Percentiles rank a stretch among this genome's conserved stretches.
phyloP scores from a whole-genome alignment of 2,329 filamentous ascomycete genomes.

The Diaporthe sp. region DNA sequence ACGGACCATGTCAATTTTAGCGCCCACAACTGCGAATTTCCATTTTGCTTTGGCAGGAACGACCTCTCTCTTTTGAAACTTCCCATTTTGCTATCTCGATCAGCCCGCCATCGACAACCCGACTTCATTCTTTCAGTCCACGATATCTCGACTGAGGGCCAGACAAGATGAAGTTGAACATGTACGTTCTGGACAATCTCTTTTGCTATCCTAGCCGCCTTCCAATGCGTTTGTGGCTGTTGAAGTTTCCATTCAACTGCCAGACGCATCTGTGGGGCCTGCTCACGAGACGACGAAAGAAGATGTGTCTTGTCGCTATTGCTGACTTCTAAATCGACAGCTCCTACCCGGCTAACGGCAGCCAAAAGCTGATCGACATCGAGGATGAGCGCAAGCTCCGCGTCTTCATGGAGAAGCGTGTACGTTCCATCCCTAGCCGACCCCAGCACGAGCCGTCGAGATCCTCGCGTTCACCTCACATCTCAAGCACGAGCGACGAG shows the following conservation, averaged over 20 bases:
- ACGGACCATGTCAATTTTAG: constrained; percentile 41
- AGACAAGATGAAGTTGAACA: constrained; percentile 74
- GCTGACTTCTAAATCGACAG: constrained; percentile 58
- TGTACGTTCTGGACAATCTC: constrained; percentile 35
- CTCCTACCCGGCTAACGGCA: constrained; percentile 97
- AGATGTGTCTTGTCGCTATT: constrained; percentile 6
- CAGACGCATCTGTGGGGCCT: constrained; percentile 10
- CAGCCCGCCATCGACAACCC: constrained; percentile 43
- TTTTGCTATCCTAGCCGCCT: no score
- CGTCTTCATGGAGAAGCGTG: constrained; percentile 98
- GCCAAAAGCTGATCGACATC: constrained; percentile 98
- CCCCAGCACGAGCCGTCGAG: constrained; percentile 52
- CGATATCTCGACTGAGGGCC: constrained; percentile 51
- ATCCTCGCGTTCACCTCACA: constrained; percentile 30
- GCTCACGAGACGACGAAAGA: constrained; percentile 19
- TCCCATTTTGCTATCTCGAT: constrained; percentile 29
- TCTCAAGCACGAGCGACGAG: constrained; percentile 7
- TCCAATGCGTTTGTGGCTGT: background rate
- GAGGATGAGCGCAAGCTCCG: constrained; percentile 99
- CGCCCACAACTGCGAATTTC: constrained; percentile 41
- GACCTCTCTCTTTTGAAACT: constrained; percentile 35
- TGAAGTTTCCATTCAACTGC: background rate
- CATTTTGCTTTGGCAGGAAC: constrained; percentile 36
- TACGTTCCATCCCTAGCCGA: constrained; percentile 61
- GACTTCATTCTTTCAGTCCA: constrained; percentile 48